Conservation (phyloP, 768 basidiomycete species). For the Lactarius sp. region DNA sequence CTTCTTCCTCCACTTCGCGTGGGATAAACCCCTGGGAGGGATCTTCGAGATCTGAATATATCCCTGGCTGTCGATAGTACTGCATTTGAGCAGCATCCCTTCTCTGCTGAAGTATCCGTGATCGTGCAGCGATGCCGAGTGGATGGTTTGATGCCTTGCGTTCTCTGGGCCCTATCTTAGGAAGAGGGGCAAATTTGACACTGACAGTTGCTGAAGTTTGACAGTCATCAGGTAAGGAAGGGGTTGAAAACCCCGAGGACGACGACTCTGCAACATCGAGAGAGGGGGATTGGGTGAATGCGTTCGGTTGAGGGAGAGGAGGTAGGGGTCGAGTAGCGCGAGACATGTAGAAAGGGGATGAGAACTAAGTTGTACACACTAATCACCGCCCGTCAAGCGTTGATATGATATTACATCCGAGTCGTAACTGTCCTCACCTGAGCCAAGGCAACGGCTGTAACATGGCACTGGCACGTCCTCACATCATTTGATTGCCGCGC, state of each 20-base stretch:
- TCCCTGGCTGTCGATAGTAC: neutral
- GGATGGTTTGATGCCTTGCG: constrained; percentile 31
- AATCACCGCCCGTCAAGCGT: too few relatives aligned
- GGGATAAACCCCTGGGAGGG: neutral
- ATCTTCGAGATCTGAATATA: constrained; percentile 14
- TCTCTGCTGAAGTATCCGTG: constrained; percentile 33
- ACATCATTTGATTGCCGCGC: neutral
- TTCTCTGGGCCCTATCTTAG: constrained; percentile 31
- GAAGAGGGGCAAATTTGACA: constrained; percentile 37
- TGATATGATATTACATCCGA: neutral
- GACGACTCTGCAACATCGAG: constrained; percentile 6
- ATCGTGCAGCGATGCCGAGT: constrained; percentile 37
- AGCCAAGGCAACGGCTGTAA: neutral
- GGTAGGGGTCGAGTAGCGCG: neutral
- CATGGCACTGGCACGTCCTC: neutral
- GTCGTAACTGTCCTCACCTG: neutral
- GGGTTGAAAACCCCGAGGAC: constrained; percentile 16
- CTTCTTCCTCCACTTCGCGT: constrained; percentile 14
- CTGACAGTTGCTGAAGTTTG: constrained; percentile 11
- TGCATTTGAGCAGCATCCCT: constrained; percentile 9
- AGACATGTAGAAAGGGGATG: constrained; percentile 3
- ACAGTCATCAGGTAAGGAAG: constrained; percentile 8
- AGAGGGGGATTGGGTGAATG: neutral
- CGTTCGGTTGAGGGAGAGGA: neutral
- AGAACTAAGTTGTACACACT: neutral